Evolutionary conservation across 1,139 yeast species (phyloP), one percentile per base, ranked within the genome.

Genomic region (Zygoascus sp.): DNA sequence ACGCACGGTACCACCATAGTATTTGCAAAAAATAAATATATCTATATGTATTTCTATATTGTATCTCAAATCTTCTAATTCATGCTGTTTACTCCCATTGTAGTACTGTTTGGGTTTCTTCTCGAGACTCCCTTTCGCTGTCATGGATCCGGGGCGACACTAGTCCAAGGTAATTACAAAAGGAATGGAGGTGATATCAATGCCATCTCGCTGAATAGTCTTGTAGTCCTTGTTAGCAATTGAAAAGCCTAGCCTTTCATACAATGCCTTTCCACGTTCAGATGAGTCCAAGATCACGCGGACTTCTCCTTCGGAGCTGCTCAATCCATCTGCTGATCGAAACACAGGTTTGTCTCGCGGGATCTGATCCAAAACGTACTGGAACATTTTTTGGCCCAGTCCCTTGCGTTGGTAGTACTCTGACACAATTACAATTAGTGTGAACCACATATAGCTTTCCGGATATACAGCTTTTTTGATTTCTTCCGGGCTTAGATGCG

Each of bases 291-390:
- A 28, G 9, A 16, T 10, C 7, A 28, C 41, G 8, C 41, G 30
- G 9, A 38, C 21, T 17, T 38, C 19, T 16, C 41, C 41, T 3
- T 23, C 41, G 4, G 41, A 38, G 11, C 3, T 22, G 3, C 15
- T 23, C 10, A 11, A 9, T 3, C 41, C 41, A 38, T 38, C 41
- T 23, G 23, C 19, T 11, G 22, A 16, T 11, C 17, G 13, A 23
- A 38, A 38, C 13, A 38, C 19, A 4, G 41, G 41, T 5, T 16
- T 27, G 13, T 38, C 41, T 23, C 32, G n/a, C 13, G 41, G 41
- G 16, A 38, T 38, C 7, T 38, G 15, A 16, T 38, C 41, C 5
- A 38, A 11, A 3, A 22, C 32, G 19, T 23, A 11, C n/a, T 38
- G 19, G 32, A 38, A 16, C 30, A 38, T 27, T 8, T 23, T 38